Percentiles rank a stretch among this genome's conserved stretches.
phyloP scores from a whole-genome alignment of 768 basidiomycete genomes.

The Tremella yokohamensis region DNA sequence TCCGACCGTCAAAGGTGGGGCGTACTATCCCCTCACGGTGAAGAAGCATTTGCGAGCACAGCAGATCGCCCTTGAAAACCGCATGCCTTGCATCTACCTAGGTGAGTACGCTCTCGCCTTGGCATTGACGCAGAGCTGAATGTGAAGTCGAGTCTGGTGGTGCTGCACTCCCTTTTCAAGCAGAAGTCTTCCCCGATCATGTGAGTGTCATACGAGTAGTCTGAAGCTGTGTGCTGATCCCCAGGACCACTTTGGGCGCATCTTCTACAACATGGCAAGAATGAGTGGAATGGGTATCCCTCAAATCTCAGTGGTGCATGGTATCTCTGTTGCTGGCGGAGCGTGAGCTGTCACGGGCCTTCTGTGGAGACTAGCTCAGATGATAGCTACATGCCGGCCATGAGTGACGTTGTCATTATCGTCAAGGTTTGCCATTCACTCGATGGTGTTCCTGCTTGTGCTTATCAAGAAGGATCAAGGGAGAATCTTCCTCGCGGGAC shows the following conservation, averaged over 20 bases:
- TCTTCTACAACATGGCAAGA: conserved; percentile 92
- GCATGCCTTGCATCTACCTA: conserved; percentile 84
- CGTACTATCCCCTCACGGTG: conserved; percentile 85
- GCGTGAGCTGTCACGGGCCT: conserved; percentile 57
- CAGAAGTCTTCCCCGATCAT: conserved; percentile 86
- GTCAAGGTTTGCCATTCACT: conserved; percentile 9
- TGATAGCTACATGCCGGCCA: conserved; percentile 67
- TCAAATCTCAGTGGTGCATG: conserved; percentile 88
- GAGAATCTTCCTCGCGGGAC: conserved; percentile 88
- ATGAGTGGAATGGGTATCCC: conserved; percentile 89
- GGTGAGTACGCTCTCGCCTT: conserved; percentile 57
- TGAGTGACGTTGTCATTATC: conserved; percentile 73
- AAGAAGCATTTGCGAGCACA: conserved; percentile 95
- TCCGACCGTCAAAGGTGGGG: conserved; percentile 87
- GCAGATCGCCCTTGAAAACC: conserved; percentile 87
- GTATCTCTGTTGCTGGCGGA: conserved; percentile 90
- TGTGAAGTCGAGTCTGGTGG: conserved; percentile 86
- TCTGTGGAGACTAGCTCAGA: neutral
- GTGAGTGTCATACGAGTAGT: conserved; percentile 17
- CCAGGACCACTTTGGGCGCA: conserved; percentile 85
- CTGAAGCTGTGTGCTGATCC: neutral
- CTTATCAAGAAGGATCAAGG: conserved; percentile 66
- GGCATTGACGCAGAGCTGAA: neutral
- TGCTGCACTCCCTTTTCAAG: conserved; percentile 85
- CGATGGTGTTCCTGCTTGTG: conserved; percentile 61